Percentiles rank a stretch among this genome's conserved stretches.
phyloP scores from a whole-genome alignment of 495 filamentous ascomycete genomes.

The Penicillium goetzii region DNA sequence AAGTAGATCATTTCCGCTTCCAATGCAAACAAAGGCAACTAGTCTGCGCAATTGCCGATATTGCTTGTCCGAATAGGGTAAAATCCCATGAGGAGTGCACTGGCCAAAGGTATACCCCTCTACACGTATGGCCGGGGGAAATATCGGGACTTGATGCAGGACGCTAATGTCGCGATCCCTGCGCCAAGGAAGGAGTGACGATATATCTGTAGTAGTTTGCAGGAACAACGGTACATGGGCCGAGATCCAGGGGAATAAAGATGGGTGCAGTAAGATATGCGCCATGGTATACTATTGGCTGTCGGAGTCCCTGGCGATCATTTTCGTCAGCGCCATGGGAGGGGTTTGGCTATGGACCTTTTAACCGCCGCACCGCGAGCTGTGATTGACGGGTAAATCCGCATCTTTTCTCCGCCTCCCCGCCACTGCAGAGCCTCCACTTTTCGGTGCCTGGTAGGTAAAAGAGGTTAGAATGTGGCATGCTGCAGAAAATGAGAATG shows the following conservation, averaged over 20 bases:
- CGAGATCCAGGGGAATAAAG: neutral
- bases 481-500: neutral
- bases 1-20: constrained; percentile 16
- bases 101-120: constrained; percentile 1
- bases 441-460: constrained; percentile 2
- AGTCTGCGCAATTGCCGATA: constrained; percentile 10
- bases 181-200: neutral
- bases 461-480: neutral
- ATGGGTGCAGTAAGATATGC: neutral
- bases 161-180: constrained; percentile 6
- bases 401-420: constrained; percentile 19
- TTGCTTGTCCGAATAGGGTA: constrained; percentile 20
- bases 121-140: constrained; percentile 13
- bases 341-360: neutral
- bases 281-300: constrained; percentile 4
- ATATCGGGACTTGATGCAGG: constrained; percentile 16
- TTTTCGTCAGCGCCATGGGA: constrained; percentile 6
- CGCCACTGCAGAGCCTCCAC: constrained; percentile 24
- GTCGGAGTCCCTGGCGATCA: neutral
- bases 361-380: constrained; percentile 4
- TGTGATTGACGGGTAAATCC: constrained; percentile 31
- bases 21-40: neutral
- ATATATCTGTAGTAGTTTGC: neutral
- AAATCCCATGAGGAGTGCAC: constrained; percentile 31
- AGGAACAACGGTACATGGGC: neutral